Conservation (phyloP, 2,329 filamentous ascomycete genomes). For the Penicillium nordicum region DNA sequence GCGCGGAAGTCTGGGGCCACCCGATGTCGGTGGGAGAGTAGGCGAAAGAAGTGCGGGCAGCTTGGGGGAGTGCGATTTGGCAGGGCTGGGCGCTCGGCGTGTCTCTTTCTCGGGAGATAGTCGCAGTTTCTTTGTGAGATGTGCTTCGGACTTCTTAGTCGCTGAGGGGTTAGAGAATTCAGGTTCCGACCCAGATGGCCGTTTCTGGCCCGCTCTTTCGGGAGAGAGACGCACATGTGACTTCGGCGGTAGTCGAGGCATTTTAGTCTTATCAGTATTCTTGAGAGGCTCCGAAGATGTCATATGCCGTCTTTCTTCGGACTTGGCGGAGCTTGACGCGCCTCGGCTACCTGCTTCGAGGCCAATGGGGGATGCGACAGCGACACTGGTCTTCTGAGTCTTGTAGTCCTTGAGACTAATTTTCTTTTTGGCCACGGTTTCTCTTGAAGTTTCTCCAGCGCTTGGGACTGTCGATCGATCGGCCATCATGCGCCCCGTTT, state of each 20-base stretch:
- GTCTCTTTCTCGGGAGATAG: constrained; percentile 34
- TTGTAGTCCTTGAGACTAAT: constrained; percentile 61
- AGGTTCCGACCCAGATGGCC: constrained; percentile 22
- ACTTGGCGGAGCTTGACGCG: constrained; percentile 12
- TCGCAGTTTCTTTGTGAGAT: constrained; percentile 40
- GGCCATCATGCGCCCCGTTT: constrained; percentile 45
- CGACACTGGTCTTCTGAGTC: constrained; percentile 48
- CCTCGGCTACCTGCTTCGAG: constrained; percentile 21
- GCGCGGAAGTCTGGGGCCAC: constrained; percentile 45
- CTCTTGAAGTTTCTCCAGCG: constrained; percentile 41
- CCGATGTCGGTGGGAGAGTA: constrained; percentile 44
- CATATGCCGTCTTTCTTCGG: constrained; percentile 21
- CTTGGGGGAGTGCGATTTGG: constrained; percentile 24
- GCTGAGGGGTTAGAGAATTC: constrained; percentile 16
- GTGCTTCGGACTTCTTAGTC: constrained; percentile 22
- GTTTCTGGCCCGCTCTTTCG: constrained; percentile 27
- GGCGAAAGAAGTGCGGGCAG: constrained; percentile 40
- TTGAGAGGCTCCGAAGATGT: constrained; percentile 18
- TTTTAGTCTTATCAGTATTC: constrained; percentile 15
- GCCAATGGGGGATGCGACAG: constrained; percentile 26
- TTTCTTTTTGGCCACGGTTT: constrained; percentile 54
- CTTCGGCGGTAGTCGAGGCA: constrained; percentile 12
- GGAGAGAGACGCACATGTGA: constrained; percentile 12
- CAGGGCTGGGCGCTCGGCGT: constrained; percentile 25
- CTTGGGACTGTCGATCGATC: constrained; percentile 39